phyloP scores from a whole-genome alignment of 106 monocot genomes.

The Apostasia shenzhenica region DNA sequence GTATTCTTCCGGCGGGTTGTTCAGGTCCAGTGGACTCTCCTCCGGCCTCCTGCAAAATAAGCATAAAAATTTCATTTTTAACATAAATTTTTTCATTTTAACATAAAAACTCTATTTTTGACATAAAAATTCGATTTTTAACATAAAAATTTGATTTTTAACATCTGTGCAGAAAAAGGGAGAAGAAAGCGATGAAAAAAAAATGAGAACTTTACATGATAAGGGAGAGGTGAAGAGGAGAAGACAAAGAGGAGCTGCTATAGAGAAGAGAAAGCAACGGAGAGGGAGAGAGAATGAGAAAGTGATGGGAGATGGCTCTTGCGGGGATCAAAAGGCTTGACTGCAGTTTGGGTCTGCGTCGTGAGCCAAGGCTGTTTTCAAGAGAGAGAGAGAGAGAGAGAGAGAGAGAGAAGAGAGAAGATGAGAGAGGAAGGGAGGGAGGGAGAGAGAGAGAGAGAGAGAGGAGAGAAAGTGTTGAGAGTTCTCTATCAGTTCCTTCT shows the following conservation, averaged over 20 bases:
- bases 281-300: constrained; percentile 6
- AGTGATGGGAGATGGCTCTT: constrained; percentile 6
- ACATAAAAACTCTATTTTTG: too few species aligned
- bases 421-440: constrained; percentile 1
- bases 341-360: background rate
- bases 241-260: background rate
- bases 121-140: too few species aligned
- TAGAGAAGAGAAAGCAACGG: constrained; percentile 5
- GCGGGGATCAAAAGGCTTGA: constrained; percentile 1
- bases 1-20: constrained; percentile 92
- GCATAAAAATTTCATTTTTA: background rate
- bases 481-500: constrained; percentile 26
- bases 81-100: background rate
- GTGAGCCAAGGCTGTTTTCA: background rate
- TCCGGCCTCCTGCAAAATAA: constrained; percentile 61
- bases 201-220: constrained; percentile 8
- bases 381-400: constrained; percentile 5
- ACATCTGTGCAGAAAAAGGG: background rate
- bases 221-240: background rate
- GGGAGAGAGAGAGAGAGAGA: constrained; percentile 14
- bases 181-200: background rate
- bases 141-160: too few species aligned
- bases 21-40: constrained; percentile 79
- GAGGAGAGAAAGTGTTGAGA: constrained; percentile 33
- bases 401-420: constrained; percentile 35